A percentile compares a stretch with the other conserved stretches of the same genome.
Evolutionary conservation across 2,329 filamentous ascomycete species (phyloP).

Genomic region (Sclerotinia minor): DNA sequence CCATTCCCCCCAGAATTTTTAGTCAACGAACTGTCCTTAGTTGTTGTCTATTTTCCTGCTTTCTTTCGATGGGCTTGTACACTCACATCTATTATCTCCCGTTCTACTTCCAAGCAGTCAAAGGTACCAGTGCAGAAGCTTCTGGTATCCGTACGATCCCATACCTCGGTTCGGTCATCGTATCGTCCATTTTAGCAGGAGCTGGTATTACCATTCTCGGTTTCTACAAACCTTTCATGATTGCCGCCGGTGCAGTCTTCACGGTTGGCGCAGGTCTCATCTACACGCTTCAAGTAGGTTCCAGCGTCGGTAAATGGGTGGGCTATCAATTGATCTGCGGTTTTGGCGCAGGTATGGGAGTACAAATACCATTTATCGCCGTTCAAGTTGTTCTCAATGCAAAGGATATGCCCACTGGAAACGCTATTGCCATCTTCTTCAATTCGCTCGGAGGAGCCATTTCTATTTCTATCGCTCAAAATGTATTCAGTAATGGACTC

Average conservation of each 20-base stretch:
- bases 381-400: conserved; percentile 52
- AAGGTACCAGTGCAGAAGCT: conserved; percentile 43
- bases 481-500: conserved; percentile 45
- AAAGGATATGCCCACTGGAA: conserved; percentile 55
- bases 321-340: conserved; percentile 55
- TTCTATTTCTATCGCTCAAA: conserved; percentile 57
- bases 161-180: conserved; percentile 47
- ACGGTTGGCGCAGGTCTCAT: conserved; percentile 48
- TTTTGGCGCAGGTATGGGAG: conserved; percentile 48
- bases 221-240: conserved; percentile 49
- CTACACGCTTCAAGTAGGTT: conserved; percentile 45
- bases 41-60: conserved; percentile 42
- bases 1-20: conserved; percentile 52
- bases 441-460: conserved; percentile 61
- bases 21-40: conserved; percentile 43
- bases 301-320: conserved; percentile 51
- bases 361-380: conserved; percentile 53
- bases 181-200: conserved; percentile 47
- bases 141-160: conserved; percentile 48
- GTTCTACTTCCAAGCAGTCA: conserved; percentile 54
- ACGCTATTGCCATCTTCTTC: conserved; percentile 57
- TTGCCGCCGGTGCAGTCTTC: conserved; percentile 48
- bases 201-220: conserved; percentile 45
- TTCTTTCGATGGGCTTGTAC: conserved; percentile 42
- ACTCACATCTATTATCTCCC: conserved; percentile 49